A percentile compares a stretch with the other conserved stretches of the same genome.
phyloP scores from a whole-genome alignment of 108 stramenopile species.

The Fragilariopsis cylindrus region DNA sequence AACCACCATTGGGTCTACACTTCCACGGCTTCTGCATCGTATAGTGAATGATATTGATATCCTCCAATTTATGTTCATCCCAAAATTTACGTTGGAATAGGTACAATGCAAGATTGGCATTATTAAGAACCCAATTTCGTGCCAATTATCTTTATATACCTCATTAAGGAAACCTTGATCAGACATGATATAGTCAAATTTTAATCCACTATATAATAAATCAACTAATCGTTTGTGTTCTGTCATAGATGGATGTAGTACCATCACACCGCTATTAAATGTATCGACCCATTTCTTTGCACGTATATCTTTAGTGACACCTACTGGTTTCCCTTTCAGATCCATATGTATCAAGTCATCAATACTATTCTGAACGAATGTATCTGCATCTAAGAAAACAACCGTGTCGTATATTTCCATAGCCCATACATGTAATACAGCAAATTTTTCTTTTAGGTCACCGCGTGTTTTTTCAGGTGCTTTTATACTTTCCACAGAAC shows the following conservation, averaged over 20 bases:
- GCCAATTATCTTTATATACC: constrained; percentile 27
- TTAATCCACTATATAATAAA: constrained; percentile 15
- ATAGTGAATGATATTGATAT: constrained; percentile 29
- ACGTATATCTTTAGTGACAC: constrained; percentile 26
- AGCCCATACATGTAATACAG: constrained; percentile 30
- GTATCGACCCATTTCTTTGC: constrained; percentile 22
- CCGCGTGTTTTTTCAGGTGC: constrained; percentile 13
- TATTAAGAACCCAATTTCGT: constrained; percentile 29
- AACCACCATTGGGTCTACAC: constrained; percentile 11
- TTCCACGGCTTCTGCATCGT: constrained; percentile 33
- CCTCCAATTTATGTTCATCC: constrained; percentile 20
- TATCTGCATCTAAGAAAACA: constrained; percentile 29
- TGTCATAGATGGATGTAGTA: constrained; percentile 5
- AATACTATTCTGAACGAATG: constrained; percentile 14
- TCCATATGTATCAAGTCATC: constrained; percentile 27
- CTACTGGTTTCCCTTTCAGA: constrained; percentile 18
- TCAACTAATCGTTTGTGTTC: constrained; percentile 22
- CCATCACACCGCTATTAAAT: constrained; percentile 26
- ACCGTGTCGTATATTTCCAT: constrained; percentile 29
- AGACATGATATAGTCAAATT: constrained; percentile 22
- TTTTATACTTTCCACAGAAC: constrained; percentile 11
- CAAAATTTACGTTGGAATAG: constrained; percentile 9
- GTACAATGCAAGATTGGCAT: constrained; percentile 24
- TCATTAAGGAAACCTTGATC: constrained; percentile 28
- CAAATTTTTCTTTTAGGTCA: constrained; percentile 26